Evolutionary conservation across 2,329 filamentous ascomycete genomes (phyloP).

Genomic region (Penicillium expansum): DNA sequence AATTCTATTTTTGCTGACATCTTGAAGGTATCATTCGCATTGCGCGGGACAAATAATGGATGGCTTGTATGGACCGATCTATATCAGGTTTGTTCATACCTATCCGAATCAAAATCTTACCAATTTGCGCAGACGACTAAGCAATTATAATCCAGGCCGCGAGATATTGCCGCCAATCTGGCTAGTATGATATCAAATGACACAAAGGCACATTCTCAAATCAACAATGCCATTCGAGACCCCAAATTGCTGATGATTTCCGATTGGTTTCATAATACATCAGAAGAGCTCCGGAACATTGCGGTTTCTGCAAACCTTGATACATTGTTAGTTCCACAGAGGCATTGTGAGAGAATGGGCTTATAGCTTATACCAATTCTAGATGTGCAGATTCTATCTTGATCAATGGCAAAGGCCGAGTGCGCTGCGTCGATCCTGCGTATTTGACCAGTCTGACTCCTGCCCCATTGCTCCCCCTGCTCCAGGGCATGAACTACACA

Average conservation of each 20-base stretch:
- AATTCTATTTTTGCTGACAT: neutral
- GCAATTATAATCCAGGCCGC: neutral
- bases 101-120: constrained; percentile 23
- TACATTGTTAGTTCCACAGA: neutral
- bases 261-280: constrained; percentile 57
- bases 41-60: constrained; percentile 55
- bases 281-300: constrained; percentile 36
- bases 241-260: constrained; percentile 50
- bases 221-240: constrained; percentile 21
- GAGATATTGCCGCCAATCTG: neutral
- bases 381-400: constrained; percentile 59
- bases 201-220: constrained; percentile 49
- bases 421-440: neutral
- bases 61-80: constrained; percentile 55
- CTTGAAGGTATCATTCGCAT: constrained; percentile 55
- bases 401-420: constrained; percentile 53
- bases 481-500: constrained; percentile 1
- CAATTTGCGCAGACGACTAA: neutral
- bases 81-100: constrained; percentile 36
- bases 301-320: constrained; percentile 15
- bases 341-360: neutral
- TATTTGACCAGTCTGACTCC: neutral
- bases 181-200: constrained; percentile 3
- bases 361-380: constrained; percentile 35
- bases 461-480: neutral